phyloP scores from a whole-genome alignment of 2,329 filamentous ascomycete species.

The Onygenales sp. region DNA sequence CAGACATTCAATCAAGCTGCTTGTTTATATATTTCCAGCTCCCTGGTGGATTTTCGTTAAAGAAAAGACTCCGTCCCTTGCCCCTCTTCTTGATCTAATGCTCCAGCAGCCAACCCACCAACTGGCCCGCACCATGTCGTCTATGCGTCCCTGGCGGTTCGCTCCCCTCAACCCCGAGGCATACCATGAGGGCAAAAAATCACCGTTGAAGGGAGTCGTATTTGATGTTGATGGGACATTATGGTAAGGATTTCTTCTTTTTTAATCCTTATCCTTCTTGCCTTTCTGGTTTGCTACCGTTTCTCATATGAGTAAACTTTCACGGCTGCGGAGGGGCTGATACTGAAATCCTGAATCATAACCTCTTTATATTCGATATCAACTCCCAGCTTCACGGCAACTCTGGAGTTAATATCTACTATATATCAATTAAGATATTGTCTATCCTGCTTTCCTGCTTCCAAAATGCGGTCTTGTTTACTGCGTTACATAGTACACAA shows the following conservation, averaged over 20 bases:
- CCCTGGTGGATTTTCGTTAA: no score
- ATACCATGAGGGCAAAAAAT: conserved; percentile 21
- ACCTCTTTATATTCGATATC: no score
- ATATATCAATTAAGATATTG: no score
- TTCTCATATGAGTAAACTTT: not conserved
- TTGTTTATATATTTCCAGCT: no score
- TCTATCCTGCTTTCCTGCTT: no score
- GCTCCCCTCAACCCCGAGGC: conserved; percentile 37
- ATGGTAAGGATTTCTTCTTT: conserved; percentile 48
- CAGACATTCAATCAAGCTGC: not conserved
- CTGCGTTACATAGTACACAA: no score
- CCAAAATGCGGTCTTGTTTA: no score
- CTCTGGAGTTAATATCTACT: no score
- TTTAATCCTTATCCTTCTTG: not conserved
- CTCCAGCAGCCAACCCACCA: not conserved
- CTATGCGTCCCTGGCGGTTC: conserved; percentile 35
- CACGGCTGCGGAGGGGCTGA: not conserved
- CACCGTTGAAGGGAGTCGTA: conserved; percentile 50
- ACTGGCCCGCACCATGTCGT: conserved; percentile 5
- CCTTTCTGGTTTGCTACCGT: not conserved
- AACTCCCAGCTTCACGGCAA: no score
- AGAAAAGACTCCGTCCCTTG: not conserved
- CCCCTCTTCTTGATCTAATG: not conserved
- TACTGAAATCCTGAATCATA: no score
- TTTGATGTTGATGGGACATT: conserved; percentile 96